phyloP scores from a whole-genome alignment of 2,329 filamentous ascomycete species.

The Exophiala sideris region DNA sequence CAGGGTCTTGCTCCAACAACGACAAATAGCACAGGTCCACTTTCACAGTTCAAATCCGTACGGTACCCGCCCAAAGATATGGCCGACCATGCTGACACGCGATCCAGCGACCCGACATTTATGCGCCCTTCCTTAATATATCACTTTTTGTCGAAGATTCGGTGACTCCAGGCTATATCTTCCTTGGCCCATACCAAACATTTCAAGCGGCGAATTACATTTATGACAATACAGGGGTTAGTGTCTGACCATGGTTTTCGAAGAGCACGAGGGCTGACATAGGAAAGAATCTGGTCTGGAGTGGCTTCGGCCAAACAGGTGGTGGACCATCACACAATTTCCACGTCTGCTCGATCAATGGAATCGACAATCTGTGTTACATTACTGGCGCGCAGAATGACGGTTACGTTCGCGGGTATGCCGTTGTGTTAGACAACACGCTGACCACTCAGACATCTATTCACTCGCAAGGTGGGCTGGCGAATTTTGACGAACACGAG shows the following conservation, averaged over 20 bases:
- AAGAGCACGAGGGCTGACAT: conserved; percentile 1
- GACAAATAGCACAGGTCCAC: conserved; percentile 18
- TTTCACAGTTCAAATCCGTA: conserved; percentile 25
- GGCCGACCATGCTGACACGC: neutral
- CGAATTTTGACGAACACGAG: conserved; percentile 49
- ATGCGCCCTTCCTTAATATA: conserved; percentile 36
- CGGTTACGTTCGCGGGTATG: conserved; percentile 51
- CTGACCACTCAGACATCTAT: conserved; percentile 19
- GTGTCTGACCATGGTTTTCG: conserved; percentile 3
- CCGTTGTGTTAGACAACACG: conserved; percentile 50
- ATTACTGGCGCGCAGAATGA: conserved; percentile 51
- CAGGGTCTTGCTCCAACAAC: conserved; percentile 13
- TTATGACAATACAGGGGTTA: conserved; percentile 49
- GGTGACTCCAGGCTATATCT: conserved; percentile 49
- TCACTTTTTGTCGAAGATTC: conserved; percentile 31
- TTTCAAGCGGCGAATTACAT: conserved; percentile 51
- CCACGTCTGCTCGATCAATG: conserved; percentile 49
- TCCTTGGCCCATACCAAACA: conserved; percentile 50
- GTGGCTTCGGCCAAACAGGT: conserved; percentile 47
- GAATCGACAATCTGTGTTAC: conserved; percentile 49
- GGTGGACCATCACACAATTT: conserved; percentile 49
- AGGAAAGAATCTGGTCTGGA: conserved; percentile 48
- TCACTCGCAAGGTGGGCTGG: conserved; percentile 14
- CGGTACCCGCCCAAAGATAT: neutral
- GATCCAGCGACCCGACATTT: conserved; percentile 40